Evolutionary conservation across 495 filamentous ascomycete genomes (phyloP).

Genomic region (Podospora pseudocomata): DNA sequence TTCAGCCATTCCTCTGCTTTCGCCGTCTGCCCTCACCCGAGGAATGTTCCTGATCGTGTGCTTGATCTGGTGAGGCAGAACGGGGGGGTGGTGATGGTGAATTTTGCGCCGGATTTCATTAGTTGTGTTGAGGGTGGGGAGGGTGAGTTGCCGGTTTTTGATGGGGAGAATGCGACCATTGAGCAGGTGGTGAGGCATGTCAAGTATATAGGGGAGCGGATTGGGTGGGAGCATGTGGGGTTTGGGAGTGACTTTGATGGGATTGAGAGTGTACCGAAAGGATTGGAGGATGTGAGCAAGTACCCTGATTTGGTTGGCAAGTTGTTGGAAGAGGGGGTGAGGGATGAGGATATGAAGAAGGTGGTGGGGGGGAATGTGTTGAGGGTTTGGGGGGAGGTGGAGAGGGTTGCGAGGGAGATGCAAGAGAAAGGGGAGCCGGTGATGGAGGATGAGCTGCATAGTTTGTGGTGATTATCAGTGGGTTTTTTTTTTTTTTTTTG

Average conservation of each 20-base stretch:
- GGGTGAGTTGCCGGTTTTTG: conserved; percentile 56
- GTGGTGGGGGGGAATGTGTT: conserved; percentile 71
- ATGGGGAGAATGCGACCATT: conserved; percentile 67
- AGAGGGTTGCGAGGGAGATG: conserved; percentile 59
- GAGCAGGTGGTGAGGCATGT: conserved; percentile 74
- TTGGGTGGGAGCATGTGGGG: conserved; percentile 73
- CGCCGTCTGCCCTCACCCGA: conserved; percentile 62
- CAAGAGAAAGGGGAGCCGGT: conserved; percentile 55
- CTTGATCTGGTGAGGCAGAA: conserved; percentile 58
- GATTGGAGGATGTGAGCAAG: conserved; percentile 75
- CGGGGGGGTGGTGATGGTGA: conserved; percentile 69
- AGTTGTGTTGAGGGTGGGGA: conserved; percentile 57
- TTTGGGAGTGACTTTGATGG: conserved; percentile 75
- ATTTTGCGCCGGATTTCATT: conserved; percentile 77
- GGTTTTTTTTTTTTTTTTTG: background rate
- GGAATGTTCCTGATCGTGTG: conserved; percentile 71
- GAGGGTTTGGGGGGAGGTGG: conserved; percentile 72
- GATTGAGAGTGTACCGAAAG: conserved; percentile 52
- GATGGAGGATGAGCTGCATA: conserved; percentile 56
- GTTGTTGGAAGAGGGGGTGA: conserved; percentile 62
- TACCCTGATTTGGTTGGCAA: conserved; percentile 78
- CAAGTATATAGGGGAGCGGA: conserved; percentile 61
- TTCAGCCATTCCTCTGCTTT: conserved; percentile 69
- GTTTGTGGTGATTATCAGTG: conserved; percentile 11
- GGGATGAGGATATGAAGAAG: conserved; percentile 61